Evolutionary conservation across 495 filamentous ascomycete species (phyloP), one percentile per base, ranked within the genome.

Genomic region (Aspergillus egyptiacus): DNA sequence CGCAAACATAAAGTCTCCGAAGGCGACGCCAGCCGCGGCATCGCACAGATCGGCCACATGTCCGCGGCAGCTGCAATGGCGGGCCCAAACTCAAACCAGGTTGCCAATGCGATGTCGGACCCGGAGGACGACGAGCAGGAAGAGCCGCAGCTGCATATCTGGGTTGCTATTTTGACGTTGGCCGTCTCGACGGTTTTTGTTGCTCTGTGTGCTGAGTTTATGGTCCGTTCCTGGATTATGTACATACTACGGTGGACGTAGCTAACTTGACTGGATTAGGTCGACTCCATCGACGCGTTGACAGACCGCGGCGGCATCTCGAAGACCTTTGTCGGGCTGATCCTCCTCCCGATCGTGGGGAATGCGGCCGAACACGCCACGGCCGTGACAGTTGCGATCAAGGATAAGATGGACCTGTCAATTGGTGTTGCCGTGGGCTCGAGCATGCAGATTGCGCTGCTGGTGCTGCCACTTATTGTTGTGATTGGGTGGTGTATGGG

Each of bases 351-450:
- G n/a, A 91, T 94, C 52, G 88, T 93, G 23, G 88, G 88, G 33
- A 93, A 94, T 59, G 88, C 87, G 4, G 88, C 87, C 5, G 88
- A 94, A 64, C 88, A 93, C 60, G 87, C 85, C 17, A 93, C 88
- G 2, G 87, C 88, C 17, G 86, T 94, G 19, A 91, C 86, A 0
- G 88, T 91, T 5, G 87, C 87, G 1, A 74, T 80, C 62, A 94
- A 93, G 73, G 88, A 91, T 64, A 94, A 93, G 63, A 93, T 93
- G 88, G 87, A 93, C 59, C 68, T 91, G 14, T 81, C 86, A 9
- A 91, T 91, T 51, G 87, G 87, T 20, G 88, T 94, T 10, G 86
- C 86, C 5, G 81, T 94, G 10, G 88, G 88, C 42, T 87, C 84
- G 20, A 85, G 80, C 51, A 91, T 94, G 85, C 88, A 94, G 71